phyloP scores from a whole-genome alignment of 169 alveolate genomes.

The Amoebophrya sp. region DNA sequence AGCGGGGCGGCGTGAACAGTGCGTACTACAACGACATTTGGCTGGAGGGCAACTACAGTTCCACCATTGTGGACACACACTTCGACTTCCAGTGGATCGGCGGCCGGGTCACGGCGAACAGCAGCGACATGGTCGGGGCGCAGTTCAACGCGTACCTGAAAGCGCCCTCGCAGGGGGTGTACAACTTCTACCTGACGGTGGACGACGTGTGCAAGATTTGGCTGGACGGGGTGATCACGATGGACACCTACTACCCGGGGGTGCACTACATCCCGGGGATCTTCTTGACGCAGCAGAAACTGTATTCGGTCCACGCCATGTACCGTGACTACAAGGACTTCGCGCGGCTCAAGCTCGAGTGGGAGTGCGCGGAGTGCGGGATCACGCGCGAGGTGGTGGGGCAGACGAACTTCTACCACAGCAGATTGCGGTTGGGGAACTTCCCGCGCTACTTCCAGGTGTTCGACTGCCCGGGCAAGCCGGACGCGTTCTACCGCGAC shows the following conservation, averaged over 20 bases:
- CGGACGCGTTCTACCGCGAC: neutral
- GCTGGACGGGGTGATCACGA: neutral
- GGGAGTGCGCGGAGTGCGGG: neutral
- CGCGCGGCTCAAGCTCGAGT: neutral
- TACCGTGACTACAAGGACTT: neutral
- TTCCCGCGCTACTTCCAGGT: neutral
- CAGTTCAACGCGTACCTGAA: slow-evolving; percentile 29
- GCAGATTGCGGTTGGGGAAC: neutral
- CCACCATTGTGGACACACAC: neutral
- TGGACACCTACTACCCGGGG: neutral
- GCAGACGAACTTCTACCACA: neutral
- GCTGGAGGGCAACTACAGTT: neutral
- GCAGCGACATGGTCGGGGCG: slow-evolving; percentile 7
- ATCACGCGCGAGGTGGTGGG: neutral
- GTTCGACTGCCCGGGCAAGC: neutral
- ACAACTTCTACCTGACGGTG: slow-evolving; percentile 1
- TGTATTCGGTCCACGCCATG: neutral
- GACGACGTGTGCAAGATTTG: slow-evolving; percentile 27
- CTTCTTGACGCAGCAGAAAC: neutral
- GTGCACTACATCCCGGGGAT: neutral
- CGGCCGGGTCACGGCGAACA: slow-evolving; percentile 28
- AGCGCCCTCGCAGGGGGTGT: neutral
- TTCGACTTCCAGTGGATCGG: slow-evolving; percentile 6
- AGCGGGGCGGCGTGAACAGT: slow-evolving; percentile 27
- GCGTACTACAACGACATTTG: neutral